Conservation (phyloP, 768 basidiomycete genomes). For the Hygrophoropsis aurantiaca region DNA sequence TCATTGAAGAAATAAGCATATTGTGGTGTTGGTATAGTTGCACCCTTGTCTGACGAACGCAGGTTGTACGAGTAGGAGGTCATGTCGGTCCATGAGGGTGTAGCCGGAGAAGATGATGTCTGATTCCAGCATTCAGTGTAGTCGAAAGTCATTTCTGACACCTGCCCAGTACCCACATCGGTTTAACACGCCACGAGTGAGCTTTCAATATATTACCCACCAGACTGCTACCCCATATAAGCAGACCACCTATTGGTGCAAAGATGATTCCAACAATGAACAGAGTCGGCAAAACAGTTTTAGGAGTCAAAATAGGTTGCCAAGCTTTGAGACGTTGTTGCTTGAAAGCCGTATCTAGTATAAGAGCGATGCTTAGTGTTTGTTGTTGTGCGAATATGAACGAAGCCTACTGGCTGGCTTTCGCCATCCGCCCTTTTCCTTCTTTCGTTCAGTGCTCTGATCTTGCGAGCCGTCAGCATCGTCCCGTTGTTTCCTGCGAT, state of each 20-base stretch:
- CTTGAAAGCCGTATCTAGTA: constrained; percentile 94
- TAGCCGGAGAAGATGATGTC: constrained; percentile 31
- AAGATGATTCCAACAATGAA: constrained; percentile 95
- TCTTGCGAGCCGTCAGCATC: constrained; percentile 39
- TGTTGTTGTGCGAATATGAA: constrained; percentile 2
- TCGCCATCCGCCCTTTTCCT: constrained; percentile 85
- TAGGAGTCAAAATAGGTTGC: constrained; percentile 99
- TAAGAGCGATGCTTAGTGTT: constrained; percentile 13
- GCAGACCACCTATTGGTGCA: constrained; percentile 91
- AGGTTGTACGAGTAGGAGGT: constrained; percentile 68
- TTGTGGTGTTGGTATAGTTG: constrained; percentile 51
- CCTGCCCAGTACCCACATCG: constrained; percentile 39
- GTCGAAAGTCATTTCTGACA: constrained; percentile 92
- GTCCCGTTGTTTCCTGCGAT: constrained; percentile 43
- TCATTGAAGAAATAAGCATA: constrained; percentile 74
- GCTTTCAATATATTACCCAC: constrained; percentile 37
- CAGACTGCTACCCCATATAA: constrained; percentile 85
- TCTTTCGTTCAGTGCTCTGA: constrained; percentile 54
- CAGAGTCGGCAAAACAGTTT: constrained; percentile 94
- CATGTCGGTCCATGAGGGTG: constrained; percentile 48
- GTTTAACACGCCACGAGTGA: constrained; percentile 18
- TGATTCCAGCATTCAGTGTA: constrained; percentile 89
- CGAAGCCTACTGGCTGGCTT: constrained; percentile 70
- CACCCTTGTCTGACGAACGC: constrained; percentile 53
- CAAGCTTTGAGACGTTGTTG: constrained; percentile 99